phyloP scores from a whole-genome alignment of 208 protist species.

The Trypanosoma brucei region DNA sequence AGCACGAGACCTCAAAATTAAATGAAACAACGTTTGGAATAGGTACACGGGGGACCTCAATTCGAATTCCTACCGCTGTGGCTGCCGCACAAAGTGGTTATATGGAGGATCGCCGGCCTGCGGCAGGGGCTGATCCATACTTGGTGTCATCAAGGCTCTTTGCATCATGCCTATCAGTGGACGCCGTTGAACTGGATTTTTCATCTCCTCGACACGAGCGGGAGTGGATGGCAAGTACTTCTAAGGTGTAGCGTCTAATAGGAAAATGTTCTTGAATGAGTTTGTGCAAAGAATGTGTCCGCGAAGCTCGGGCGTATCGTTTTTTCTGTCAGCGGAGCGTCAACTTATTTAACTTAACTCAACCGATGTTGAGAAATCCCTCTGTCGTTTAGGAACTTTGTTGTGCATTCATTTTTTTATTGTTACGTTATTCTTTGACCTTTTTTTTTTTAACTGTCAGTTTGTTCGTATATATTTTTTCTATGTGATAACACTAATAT shows the following conservation, averaged over 20 bases:
- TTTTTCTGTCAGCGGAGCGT: no score
- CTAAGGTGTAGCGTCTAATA: background rate
- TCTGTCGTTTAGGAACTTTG: background rate
- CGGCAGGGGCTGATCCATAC: conserved; percentile 96
- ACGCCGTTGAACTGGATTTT: conserved; percentile 52
- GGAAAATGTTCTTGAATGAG: no score
- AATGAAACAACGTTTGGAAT: conserved; percentile 74
- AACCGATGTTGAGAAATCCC: no score
- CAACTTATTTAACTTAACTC: no score
- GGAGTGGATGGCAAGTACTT: conserved; percentile 62
- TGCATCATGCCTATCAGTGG: conserved; percentile 60
- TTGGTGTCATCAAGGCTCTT: conserved; percentile 92
- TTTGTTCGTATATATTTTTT: no score
- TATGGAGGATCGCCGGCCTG: conserved; percentile 96
- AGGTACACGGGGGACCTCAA: conserved; percentile 90
- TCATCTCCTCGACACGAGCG: conserved; percentile 46
- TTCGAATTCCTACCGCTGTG: conserved; percentile 94
- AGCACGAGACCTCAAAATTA: conserved; percentile 81
- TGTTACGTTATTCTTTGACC: conserved; percentile 1
- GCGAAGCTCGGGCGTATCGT: no score
- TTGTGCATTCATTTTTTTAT: conserved; percentile 16
- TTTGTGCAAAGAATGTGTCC: no score
- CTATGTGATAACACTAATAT: no score
- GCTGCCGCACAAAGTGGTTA: conserved; percentile 91
- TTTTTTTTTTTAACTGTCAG: background rate